phyloP scores from a whole-genome alignment of 163 green algal genomes.

The Chlorella variabilis region DNA sequence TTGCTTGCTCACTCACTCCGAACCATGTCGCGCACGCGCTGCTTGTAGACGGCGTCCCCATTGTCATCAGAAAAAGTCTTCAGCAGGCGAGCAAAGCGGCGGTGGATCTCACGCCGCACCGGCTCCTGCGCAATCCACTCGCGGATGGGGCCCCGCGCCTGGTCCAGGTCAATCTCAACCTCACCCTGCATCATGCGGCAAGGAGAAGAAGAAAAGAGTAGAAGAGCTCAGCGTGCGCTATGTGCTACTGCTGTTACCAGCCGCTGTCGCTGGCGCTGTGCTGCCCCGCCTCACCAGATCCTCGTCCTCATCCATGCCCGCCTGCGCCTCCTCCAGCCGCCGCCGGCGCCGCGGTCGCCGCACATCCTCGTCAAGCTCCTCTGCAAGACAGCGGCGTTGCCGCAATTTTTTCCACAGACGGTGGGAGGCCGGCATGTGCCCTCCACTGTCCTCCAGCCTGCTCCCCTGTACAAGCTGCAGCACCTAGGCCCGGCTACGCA shows the following conservation, averaged over 20 bases:
- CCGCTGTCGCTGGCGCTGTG: too few species aligned
- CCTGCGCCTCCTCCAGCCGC: constrained; percentile 64
- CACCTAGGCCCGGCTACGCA: too few species aligned
- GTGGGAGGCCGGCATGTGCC: neutral
- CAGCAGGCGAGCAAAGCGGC: constrained; percentile 77
- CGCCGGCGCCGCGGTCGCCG: constrained; percentile 55
- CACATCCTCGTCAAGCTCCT: constrained; percentile 57
- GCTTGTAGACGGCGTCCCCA: constrained; percentile 63
- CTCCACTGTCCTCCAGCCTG: too few species aligned
- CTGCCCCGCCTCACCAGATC: constrained; percentile 22
- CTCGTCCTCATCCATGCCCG: constrained; percentile 50
- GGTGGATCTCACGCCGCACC: constrained; percentile 57
- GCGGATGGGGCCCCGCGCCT: constrained; percentile 66
- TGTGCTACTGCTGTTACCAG: neutral
- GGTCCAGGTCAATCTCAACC: constrained; percentile 69
- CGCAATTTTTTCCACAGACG: neutral
- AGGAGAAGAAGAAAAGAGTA: too few species aligned
- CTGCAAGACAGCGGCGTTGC: constrained; percentile 18
- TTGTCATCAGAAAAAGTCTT: constrained; percentile 70
- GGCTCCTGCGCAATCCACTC: constrained; percentile 79
- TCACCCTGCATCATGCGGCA: constrained; percentile 41
- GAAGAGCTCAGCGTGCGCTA: neutral
- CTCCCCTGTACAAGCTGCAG: too few species aligned
- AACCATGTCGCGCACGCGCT: constrained; percentile 74
- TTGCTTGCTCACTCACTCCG: constrained; percentile 20